These are phyloP conservation scores for Prunus mongolica DNA, from an alignment of 306 rosid species.

Conservation along the genomic window DNA sequence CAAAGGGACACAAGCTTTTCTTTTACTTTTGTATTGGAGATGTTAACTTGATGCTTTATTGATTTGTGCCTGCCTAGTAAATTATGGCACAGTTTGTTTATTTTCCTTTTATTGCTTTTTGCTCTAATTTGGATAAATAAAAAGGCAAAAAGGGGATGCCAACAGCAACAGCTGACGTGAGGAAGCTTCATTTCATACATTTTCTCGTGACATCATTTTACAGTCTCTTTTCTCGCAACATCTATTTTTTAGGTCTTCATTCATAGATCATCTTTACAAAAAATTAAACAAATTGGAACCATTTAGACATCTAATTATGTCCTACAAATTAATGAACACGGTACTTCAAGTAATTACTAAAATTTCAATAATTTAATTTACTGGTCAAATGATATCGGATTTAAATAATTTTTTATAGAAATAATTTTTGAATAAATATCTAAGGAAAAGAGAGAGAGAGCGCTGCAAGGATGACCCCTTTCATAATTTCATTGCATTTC, in stretches of 20 bases:
- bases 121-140: not conserved
- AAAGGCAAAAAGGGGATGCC: not conserved
- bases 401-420: rapidly evolving
- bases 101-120: not conserved
- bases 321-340: no score
- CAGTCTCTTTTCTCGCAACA: no score
- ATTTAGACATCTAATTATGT: no score
- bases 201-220: not conserved
- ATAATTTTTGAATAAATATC: no score
- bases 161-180: not conserved
- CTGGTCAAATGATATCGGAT: rapidly evolving
- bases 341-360: no score
- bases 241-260: no score
- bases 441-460: no score
- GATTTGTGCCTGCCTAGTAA: not conserved
- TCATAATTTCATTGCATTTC: no score
- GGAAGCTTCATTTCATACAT: not conserved
- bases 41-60: not conserved
- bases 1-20: no score
- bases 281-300: no score
- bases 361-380: no score
- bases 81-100: not conserved
- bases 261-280: rapidly evolving
- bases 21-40: not conserved
- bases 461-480: no score